Conservation (phyloP, 148 eudicot genomes). For the Amaranthus hypochondriacus region DNA sequence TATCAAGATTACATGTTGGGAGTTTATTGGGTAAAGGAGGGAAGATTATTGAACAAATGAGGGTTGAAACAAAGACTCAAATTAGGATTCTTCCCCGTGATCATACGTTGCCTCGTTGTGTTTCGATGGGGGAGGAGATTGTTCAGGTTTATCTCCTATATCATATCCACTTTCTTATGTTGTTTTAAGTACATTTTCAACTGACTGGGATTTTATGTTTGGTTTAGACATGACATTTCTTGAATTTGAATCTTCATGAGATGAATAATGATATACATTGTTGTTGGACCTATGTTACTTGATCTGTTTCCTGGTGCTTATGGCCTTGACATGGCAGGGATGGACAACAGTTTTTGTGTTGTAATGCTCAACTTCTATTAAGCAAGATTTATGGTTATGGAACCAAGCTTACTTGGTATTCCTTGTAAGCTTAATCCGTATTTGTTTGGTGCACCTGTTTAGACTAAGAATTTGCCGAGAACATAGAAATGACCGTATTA, state of each 20-base stretch:
- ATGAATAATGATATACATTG: neutral
- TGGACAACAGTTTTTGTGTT: neutral
- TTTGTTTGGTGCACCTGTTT: slow-evolving; percentile 2
- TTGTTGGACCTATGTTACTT: neutral
- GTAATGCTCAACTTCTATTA: slow-evolving; percentile 4
- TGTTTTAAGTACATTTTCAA: slow-evolving; percentile 17
- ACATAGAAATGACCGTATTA: too few relatives aligned
- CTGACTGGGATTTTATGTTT: slow-evolving; percentile 16
- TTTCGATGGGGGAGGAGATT: slow-evolving; percentile 86
- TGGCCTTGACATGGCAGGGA: slow-evolving; percentile 7
- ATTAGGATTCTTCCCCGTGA: slow-evolving; percentile 93
- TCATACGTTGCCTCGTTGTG: slow-evolving; percentile 84
- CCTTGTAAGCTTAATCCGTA: neutral
- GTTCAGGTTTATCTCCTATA: slow-evolving; percentile 70
- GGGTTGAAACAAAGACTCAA: slow-evolving; percentile 92
- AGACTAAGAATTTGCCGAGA: neutral
- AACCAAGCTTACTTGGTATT: too few relatives aligned
- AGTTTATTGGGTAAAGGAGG: slow-evolving; percentile 95
- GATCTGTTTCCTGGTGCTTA: neutral
- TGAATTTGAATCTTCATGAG: neutral
- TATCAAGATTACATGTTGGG: slow-evolving; percentile 92
- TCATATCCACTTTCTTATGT: slow-evolving; percentile 9
- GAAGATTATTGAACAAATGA: slow-evolving; percentile 97
- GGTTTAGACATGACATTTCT: slow-evolving; percentile 14
- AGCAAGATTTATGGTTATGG: neutral